Conservation (phyloP, 768 basidiomycete genomes). For the Candolleomyces efflorescens region DNA sequence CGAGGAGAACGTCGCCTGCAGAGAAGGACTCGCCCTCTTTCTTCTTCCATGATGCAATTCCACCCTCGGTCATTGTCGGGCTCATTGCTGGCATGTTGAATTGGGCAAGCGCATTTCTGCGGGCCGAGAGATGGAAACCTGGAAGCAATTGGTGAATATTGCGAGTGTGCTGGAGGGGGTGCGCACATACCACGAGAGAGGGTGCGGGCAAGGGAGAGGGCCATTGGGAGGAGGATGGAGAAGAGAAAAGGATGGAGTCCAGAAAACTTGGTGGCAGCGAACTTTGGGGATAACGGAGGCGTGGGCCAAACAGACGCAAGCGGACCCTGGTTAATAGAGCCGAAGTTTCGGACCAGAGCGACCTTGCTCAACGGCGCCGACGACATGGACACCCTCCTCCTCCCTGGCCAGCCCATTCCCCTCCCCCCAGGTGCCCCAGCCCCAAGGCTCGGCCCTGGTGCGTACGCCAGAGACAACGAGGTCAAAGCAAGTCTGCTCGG, state of each 20-base stretch:
- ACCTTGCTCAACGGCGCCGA: constrained; percentile 12
- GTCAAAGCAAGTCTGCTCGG: constrained; percentile 72
- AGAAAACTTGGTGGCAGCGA: constrained; percentile 5
- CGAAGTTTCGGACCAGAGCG: neutral
- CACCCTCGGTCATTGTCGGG: constrained; percentile 99
- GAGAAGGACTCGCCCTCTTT: constrained; percentile 89
- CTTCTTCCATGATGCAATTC: constrained; percentile 97
- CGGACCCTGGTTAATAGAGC: constrained; percentile 19
- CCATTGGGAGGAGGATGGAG: constrained; percentile 41
- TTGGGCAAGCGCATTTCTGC: constrained; percentile 73
- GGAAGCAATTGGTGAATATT: constrained; percentile 4
- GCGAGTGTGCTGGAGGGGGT: neutral
- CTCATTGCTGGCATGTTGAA: constrained; percentile 99
- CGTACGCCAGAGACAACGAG: constrained; percentile 60
- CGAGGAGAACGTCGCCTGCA: constrained; percentile 90
- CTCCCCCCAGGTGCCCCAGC: constrained; percentile 46
- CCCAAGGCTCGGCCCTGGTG: constrained; percentile 59
- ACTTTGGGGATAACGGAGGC: constrained; percentile 22
- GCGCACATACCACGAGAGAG: constrained; percentile 57
- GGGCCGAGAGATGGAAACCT: constrained; percentile 84
- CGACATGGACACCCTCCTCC: constrained; percentile 28
- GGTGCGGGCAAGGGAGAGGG: constrained; percentile 59
- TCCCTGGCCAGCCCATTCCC: constrained; percentile 78
- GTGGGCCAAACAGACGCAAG: constrained; percentile 28
- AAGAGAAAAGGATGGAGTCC: constrained; percentile 11